phyloP scores from a whole-genome alignment of 345 rosid species.

The Gynandropsis gynandra region DNA sequence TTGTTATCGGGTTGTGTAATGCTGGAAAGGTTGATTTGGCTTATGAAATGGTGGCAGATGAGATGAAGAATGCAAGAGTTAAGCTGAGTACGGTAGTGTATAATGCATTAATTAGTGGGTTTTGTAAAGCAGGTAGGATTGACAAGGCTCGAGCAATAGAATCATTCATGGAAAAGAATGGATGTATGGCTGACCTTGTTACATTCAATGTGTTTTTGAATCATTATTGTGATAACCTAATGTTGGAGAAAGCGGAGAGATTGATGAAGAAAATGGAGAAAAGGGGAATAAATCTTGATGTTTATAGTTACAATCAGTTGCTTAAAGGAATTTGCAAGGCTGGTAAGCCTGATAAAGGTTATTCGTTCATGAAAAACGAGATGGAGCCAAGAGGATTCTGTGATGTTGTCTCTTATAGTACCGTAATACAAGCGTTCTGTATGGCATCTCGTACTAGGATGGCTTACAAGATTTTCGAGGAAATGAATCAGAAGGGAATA shows the following conservation, averaged over 20 bases:
- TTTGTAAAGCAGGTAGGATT: slow-evolving; percentile 62
- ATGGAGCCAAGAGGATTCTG: slow-evolving; percentile 63
- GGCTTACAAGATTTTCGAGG: slow-evolving; percentile 63
- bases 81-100: slow-evolving; percentile 55
- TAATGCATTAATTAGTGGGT: slow-evolving; percentile 74
- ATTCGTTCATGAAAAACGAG: slow-evolving; percentile 44
- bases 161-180: slow-evolving; percentile 65
- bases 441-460: slow-evolving; percentile 32
- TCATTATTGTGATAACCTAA: slow-evolving; percentile 51
- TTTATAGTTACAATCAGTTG: slow-evolving; percentile 74
- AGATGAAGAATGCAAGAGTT: slow-evolving; percentile 45
- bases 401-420: slow-evolving; percentile 81
- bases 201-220: slow-evolving; percentile 73
- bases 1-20: slow-evolving; percentile 59
- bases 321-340: slow-evolving; percentile 74
- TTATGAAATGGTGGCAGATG: slow-evolving; percentile 66
- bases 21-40: slow-evolving; percentile 84
- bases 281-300: slow-evolving; percentile 66
- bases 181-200: slow-evolving; percentile 65
- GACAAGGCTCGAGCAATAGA: slow-evolving; percentile 68
- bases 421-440: slow-evolving; percentile 59
- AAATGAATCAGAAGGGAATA: slow-evolving; percentile 60
- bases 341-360: slow-evolving; percentile 44
- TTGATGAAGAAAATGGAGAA: slow-evolving; percentile 60
- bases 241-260: slow-evolving; percentile 59